Evolutionary conservation across 1,139 yeast genomes (phyloP), one percentile per base, ranked within the genome.

Genomic region (Hyphopichia burtonii): DNA sequence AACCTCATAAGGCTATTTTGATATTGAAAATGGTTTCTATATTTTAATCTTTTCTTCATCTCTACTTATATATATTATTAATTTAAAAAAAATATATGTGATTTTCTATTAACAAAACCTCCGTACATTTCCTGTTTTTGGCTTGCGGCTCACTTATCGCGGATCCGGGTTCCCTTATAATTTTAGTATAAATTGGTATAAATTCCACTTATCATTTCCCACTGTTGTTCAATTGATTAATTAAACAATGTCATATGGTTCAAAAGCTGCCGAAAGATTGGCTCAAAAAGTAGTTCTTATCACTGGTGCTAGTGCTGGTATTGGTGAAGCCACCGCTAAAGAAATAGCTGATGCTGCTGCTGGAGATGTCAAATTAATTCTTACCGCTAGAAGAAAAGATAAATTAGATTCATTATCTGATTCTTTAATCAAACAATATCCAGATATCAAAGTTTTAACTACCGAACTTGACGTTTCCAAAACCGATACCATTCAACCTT

Each of bases 301-400:
- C 55, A 85, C 93, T 15, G 93, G 93, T 25, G 91, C 91, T 15
- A 80, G 87, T 30, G 76, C 88, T 4, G 91, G 91, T 11, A 71
- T 72, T 44, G 82, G 81, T 10, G 67, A 59, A 41, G 72, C 75
- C 23, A 68, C 73, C 17, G 75, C 73, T 27, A 51, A 58, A 40
- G 73, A 70, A 52, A 54, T 68, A 40, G 74, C 74, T 30, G 56
- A 55, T n/a, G 70, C 70, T 22, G 61, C 72, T 37, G 54, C 64
- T 32, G 74, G 75, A 3, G 52, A 68, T 15, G 50, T 69, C 49
- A 68, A 63, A 50, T 63, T 71, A 49, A 58, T 70, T 40, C 65
- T 70, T 41, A 66, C 75, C 12, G 76, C 76, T 27, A 65, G 76
- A 59, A 63, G 76, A 55, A 54, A 58, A 47, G 74, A 66, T 5